phyloP scores from a whole-genome alignment of 331 rosid species.

The Rosa hybrid region DNA sequence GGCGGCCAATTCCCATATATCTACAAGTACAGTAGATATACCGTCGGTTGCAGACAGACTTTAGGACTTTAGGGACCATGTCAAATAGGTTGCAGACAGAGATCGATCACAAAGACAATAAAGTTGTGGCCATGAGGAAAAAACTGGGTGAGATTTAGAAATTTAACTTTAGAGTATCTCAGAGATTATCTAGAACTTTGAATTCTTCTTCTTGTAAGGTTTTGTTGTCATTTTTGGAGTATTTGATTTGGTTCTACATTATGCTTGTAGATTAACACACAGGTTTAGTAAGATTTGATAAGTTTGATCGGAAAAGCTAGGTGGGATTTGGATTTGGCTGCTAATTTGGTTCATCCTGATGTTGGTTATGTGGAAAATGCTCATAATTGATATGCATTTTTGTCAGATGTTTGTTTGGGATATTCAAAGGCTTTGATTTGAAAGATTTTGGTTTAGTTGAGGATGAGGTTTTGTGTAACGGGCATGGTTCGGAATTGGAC shows the following conservation, averaged over 20 bases:
- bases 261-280: conserved; percentile 68
- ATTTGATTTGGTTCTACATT: conserved; percentile 70
- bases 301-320: conserved; percentile 80
- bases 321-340: conserved; percentile 89
- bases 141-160: conserved; percentile 65
- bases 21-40: too few relatives aligned
- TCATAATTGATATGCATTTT: conserved; percentile 69
- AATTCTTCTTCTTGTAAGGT: conserved; percentile 55
- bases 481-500: conserved; percentile 39
- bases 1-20: too few relatives aligned
- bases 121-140: conserved; percentile 49
- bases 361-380: conserved; percentile 65
- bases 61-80: conserved; percentile 75
- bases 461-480: conserved; percentile 31
- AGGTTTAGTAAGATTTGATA: conserved; percentile 69
- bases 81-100: conserved; percentile 75
- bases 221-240: conserved; percentile 58
- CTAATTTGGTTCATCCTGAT: conserved; percentile 60
- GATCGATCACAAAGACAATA: conserved; percentile 78
- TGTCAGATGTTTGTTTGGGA: conserved; percentile 84
- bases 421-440: conserved; percentile 73
- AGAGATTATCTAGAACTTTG: conserved; percentile 57
- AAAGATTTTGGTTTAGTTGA: not conserved
- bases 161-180: conserved; percentile 53
- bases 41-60: too few relatives aligned